A percentile compares a stretch with the other conserved stretches of the same genome.
phyloP scores from a whole-genome alignment of 2,329 filamentous ascomycete species.

The Acarospora socialis region DNA sequence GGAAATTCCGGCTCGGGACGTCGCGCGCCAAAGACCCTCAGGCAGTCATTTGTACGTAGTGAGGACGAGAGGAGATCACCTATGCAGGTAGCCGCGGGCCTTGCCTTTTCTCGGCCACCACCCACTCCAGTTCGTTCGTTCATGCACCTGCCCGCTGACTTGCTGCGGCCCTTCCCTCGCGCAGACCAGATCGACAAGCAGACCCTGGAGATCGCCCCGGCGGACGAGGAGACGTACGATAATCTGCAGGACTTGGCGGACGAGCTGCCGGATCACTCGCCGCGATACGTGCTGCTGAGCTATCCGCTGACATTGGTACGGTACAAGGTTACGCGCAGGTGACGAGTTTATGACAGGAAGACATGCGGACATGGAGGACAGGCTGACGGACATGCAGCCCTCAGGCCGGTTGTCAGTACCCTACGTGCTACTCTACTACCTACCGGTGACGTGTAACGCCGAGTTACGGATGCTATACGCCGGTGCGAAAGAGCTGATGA shows the following conservation, averaged over 20 bases:
- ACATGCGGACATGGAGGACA: background rate
- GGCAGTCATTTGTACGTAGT: constrained; percentile 76
- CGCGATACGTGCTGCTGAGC: constrained; percentile 77
- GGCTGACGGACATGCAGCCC: constrained; percentile 34
- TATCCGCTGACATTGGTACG: constrained; percentile 76
- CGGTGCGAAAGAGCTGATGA: constrained; percentile 88
- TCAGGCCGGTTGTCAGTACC: constrained; percentile 78
- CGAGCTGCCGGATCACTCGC: constrained; percentile 82
- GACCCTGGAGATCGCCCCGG: constrained; percentile 76
- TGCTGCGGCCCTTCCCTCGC: constrained; percentile 13
- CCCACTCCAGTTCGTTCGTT: background rate
- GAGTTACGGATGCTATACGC: constrained; percentile 89
- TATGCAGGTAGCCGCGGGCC: too few relatives aligned
- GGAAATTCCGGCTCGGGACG: constrained; percentile 87
- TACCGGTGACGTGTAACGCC: constrained; percentile 79
- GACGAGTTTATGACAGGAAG: background rate
- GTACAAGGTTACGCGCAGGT: background rate
- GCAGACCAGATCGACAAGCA: constrained; percentile 81
- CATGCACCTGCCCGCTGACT: constrained; percentile 3
- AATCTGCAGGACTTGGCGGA: constrained; percentile 70
- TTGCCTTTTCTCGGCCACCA: too few relatives aligned
- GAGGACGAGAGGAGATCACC: too few relatives aligned
- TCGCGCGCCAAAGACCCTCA: constrained; percentile 76
- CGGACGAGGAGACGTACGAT: constrained; percentile 68
- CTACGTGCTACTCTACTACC: constrained; percentile 89